Conservation (phyloP, 2,329 filamentous ascomycete species). For the Alternaria infectoria region DNA sequence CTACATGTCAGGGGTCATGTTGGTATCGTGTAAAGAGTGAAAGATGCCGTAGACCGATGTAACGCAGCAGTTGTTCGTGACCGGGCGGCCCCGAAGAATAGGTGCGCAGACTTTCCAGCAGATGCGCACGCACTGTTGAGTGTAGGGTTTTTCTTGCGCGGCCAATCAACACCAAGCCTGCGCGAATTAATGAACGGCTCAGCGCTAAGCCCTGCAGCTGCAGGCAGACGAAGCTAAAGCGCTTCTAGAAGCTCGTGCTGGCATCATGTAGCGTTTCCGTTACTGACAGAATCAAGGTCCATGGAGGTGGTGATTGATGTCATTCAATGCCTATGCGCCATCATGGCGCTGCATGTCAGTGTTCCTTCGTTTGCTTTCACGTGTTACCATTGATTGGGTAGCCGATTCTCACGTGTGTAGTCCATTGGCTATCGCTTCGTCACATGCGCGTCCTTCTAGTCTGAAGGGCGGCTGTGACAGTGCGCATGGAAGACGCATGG, state of each 20-base stretch:
- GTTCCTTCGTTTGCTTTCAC: background rate
- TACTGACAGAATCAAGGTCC: background rate
- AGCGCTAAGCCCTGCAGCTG: background rate
- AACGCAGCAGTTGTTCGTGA: slow-evolving; percentile 4
- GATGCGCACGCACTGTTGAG: background rate
- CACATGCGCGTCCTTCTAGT: slow-evolving; percentile 23
- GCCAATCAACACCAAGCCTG: slow-evolving; percentile 9
- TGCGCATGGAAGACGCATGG: slow-evolving; percentile 2
- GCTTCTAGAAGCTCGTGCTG: slow-evolving; percentile 17
- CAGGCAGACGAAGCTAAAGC: background rate
- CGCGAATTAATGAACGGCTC: background rate
- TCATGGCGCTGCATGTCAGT: background rate
- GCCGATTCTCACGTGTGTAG: slow-evolving; percentile 23
- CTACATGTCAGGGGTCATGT: slow-evolving; percentile 5
- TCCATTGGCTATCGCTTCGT: slow-evolving; percentile 17
- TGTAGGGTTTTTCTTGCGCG: background rate
- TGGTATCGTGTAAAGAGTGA: background rate
- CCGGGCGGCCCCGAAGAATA: background rate
- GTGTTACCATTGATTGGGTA: slow-evolving; percentile 7
- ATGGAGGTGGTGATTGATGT: background rate
- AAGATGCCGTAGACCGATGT: slow-evolving; percentile 12
- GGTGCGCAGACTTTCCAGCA: background rate
- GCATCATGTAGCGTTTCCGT: slow-evolving; percentile 4
- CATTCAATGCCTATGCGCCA: background rate
- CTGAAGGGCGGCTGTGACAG: background rate